These are phyloP conservation scores for Micractinium conductrix DNA, from an alignment of 139 green algal genomes.

Conservation along the genomic window DNA sequence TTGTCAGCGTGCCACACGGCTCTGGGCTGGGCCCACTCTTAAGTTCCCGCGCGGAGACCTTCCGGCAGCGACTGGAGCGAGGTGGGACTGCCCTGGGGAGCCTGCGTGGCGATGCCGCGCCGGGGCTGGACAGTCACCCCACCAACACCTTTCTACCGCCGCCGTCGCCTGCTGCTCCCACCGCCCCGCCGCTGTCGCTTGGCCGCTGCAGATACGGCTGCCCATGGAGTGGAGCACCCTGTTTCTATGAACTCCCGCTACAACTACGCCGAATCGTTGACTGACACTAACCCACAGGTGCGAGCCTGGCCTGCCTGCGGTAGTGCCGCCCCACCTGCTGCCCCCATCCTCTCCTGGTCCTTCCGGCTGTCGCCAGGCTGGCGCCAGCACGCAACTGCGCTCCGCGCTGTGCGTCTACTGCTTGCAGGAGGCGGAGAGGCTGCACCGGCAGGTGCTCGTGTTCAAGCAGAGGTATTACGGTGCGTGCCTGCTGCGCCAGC, in stretches of 20 bases:
- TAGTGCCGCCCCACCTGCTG: neutral
- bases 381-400: neutral
- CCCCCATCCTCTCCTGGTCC: no score
- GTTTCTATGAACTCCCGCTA: neutral
- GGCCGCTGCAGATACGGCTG: neutral
- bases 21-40: no score
- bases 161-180: no score
- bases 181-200: neutral
- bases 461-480: neutral
- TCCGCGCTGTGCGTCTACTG: neutral
- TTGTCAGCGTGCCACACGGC: no score
- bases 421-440: constrained; percentile 3
- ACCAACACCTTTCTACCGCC: no score
- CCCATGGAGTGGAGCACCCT: neutral
- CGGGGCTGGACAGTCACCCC: no score
- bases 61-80: no score
- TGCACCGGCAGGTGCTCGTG: neutral
- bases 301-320: neutral
- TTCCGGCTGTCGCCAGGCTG: neutral
- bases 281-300: neutral
- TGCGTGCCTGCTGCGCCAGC: no score
- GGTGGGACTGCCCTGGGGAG: no score
- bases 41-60: no score
- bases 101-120: no score
- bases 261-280: neutral